A percentile compares a stretch with the other conserved stretches of the same genome.
phyloP scores from a whole-genome alignment of 768 basidiomycete species.

The Collybia nuda region DNA sequence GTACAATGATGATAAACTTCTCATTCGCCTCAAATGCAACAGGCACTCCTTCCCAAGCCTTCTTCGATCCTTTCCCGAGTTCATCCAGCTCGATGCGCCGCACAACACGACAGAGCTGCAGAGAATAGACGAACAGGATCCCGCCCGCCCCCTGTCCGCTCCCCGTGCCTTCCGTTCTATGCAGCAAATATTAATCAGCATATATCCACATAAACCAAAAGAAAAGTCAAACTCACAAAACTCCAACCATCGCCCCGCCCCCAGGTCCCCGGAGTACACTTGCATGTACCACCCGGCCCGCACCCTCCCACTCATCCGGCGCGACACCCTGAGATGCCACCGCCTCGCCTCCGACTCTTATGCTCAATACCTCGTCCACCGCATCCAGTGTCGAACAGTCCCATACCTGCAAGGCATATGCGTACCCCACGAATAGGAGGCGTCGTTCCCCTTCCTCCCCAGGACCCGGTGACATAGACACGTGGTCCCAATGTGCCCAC shows the following conservation, averaged over 20 bases:
- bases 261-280: conserved; percentile 35
- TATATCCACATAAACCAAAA: neutral
- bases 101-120: conserved; percentile 44
- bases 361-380: conserved; percentile 49
- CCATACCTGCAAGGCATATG: conserved; percentile 58
- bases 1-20: conserved; percentile 57
- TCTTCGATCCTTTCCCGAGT: conserved; percentile 3
- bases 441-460: neutral
- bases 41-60: conserved; percentile 9
- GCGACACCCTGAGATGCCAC: neutral
- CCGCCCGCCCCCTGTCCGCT: conserved; percentile 14
- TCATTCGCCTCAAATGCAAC: conserved; percentile 44
- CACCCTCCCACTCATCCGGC: neutral
- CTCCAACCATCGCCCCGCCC: conserved; percentile 28
- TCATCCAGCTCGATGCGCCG: conserved; percentile 45
- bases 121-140: conserved; percentile 28
- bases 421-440: conserved; percentile 37
- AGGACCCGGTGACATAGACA: neutral
- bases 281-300: conserved; percentile 29
- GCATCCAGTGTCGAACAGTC: conserved; percentile 52
- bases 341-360: conserved; percentile 17
- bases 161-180: conserved; percentile 1
- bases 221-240: conserved; percentile 25
- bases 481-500: neutral
- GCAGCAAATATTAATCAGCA: neutral